Percentiles rank a stretch among this genome's conserved stretches.
These are phyloP conservation scores for Syncephalastrum monosporum DNA, from an alignment of 371 early-diverging fungal species.

Conservation along the genomic window DNA sequence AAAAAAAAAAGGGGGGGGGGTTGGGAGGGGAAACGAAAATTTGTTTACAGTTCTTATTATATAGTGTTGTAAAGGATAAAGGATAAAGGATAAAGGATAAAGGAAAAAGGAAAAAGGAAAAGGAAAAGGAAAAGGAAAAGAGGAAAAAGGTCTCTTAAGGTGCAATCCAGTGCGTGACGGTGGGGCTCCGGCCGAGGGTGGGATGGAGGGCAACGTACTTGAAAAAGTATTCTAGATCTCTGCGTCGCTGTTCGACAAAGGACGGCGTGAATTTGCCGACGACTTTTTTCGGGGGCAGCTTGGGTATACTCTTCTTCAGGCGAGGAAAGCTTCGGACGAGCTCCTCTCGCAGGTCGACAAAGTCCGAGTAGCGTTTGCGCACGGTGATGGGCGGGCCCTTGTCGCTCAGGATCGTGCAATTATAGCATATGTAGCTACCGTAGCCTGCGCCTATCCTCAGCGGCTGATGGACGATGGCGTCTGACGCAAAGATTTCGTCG, in stretches of 20 bases:
- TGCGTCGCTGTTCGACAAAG: conserved; percentile 54
- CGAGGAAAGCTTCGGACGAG: conserved; percentile 39
- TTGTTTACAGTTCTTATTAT: no score
- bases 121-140: background rate
- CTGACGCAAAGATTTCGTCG: conserved; percentile 43
- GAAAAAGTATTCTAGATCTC: conserved; percentile 60
- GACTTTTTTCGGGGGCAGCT: conserved; percentile 55
- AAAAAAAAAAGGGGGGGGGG: no score
- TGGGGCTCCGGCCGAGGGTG: conserved; percentile 41
- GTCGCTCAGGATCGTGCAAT: conserved; percentile 47
- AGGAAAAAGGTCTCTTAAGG: conserved; percentile 17
- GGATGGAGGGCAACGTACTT: conserved; percentile 56
- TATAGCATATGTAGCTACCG: conserved; percentile 56
- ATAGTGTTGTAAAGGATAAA: background rate
- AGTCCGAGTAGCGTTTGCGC: conserved; percentile 57
- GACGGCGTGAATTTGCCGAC: conserved; percentile 54
- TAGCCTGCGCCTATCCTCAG: conserved; percentile 45
- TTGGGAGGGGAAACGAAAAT: no score
- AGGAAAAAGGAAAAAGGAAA: background rate
- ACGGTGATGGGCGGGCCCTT: conserved; percentile 48
- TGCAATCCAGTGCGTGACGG: conserved; percentile 48
- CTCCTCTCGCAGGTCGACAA: conserved; percentile 48
- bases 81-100: background rate
- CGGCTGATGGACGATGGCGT: conserved; percentile 54
- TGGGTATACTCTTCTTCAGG: conserved; percentile 47